Conservation (phyloP, 1,284 basidiomycete species). For the Cutaneotrichosporon sp. region DNA sequence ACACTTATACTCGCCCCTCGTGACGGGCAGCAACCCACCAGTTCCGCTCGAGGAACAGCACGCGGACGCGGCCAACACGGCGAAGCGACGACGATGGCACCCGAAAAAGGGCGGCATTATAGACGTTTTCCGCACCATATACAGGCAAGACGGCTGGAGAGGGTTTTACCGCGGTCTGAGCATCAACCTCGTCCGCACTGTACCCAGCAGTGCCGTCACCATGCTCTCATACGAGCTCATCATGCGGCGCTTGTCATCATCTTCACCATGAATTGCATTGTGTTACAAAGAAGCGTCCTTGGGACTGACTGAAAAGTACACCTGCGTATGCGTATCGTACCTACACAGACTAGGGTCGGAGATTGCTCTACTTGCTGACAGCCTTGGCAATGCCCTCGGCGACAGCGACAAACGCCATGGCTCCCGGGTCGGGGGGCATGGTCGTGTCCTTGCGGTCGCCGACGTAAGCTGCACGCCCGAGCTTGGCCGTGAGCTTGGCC, state of each 20-base stretch:
- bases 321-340: no score
- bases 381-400: conserved; percentile 35
- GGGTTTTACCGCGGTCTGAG: conserved; percentile 85
- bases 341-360: no score
- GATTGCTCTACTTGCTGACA: background rate
- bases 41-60: background rate
- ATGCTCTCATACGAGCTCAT: conserved; percentile 68
- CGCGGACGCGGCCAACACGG: background rate
- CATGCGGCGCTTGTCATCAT: conserved; percentile 44
- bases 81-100: conserved; percentile 9
- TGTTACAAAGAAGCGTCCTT: background rate
- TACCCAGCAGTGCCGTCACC: conserved; percentile 88
- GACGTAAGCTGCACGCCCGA: conserved; percentile 51
- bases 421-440: conserved; percentile 46
- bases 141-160: conserved; percentile 73
- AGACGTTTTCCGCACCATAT: conserved; percentile 65
- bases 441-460: conserved; percentile 36
- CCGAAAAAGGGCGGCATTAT: conserved; percentile 55
- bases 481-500: conserved; percentile 44
- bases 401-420: conserved; percentile 44
- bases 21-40: conserved; percentile 28
- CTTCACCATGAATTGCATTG: conserved; percentile 4
- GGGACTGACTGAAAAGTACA: no score
- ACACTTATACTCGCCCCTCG: conserved; percentile 24
- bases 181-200: conserved; percentile 83